phyloP scores from a whole-genome alignment of 495 filamentous ascomycete genomes.

The Xanthoparmelia taractica region DNA sequence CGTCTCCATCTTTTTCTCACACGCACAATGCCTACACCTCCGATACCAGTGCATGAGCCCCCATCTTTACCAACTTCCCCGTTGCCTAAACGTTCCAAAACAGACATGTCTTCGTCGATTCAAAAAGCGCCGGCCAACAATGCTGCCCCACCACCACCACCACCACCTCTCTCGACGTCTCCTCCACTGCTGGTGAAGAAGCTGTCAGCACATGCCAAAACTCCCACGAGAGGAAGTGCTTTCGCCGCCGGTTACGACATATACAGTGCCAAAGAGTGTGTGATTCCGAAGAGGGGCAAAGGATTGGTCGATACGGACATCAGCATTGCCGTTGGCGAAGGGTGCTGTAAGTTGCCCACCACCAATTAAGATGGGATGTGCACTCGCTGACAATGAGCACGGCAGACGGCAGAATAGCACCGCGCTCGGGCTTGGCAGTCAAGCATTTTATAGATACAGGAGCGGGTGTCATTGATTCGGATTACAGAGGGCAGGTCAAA shows the following conservation, averaged over 20 bases:
- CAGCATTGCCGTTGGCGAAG: constrained; percentile 75
- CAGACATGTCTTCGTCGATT: constrained; percentile 27
- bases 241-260: constrained; percentile 93
- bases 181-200: constrained; percentile 78
- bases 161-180: constrained; percentile 30
- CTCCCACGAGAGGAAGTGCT: constrained; percentile 80
- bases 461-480: constrained; percentile 93
- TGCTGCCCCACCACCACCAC: constrained; percentile 18
- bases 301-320: constrained; percentile 84
- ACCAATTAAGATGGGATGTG: not conserved
- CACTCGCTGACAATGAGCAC: not conserved
- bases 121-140: constrained; percentile 31
- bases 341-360: constrained; percentile 59
- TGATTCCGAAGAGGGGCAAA: constrained; percentile 74
- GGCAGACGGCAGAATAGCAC: constrained; percentile 82
- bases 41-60: constrained; percentile 22
- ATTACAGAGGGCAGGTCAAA: constrained; percentile 91
- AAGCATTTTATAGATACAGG: constrained; percentile 94
- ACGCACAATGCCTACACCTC: constrained; percentile 18
- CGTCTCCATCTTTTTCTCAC: not conserved
- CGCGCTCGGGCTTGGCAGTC: constrained; percentile 80
- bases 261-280: constrained; percentile 64
- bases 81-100: constrained; percentile 57
- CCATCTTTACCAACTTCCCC: constrained; percentile 55
- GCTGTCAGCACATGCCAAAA: constrained; percentile 59